Conservation (phyloP, 2,329 filamentous ascomycete species). For the Aspergillus sp. region DNA sequence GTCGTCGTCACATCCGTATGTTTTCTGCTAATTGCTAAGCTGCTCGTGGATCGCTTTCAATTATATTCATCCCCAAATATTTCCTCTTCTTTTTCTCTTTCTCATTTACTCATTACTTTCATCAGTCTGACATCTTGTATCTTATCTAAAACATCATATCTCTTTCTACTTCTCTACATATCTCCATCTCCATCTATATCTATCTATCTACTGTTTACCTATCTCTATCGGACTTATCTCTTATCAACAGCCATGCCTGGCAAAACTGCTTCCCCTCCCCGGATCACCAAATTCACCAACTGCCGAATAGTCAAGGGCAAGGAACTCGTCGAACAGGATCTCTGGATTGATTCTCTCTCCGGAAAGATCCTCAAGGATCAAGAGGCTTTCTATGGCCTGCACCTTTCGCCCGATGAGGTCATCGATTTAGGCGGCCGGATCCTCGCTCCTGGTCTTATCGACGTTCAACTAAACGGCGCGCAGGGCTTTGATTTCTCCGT, state of each 20-base stretch:
- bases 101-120: no score
- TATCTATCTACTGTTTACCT: no score
- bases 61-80: no score
- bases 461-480: conserved; percentile 86
- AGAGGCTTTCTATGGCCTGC: conserved; percentile 49
- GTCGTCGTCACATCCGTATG: no score
- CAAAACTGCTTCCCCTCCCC: conserved; percentile 29
- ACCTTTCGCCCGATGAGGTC: conserved; percentile 60
- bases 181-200: no score
- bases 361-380: conserved; percentile 76
- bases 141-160: no score
- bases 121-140: no score
- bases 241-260: conserved; percentile 25
- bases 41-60: no score
- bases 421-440: conserved; percentile 81
- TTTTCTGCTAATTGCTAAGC: no score
- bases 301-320: conserved; percentile 70
- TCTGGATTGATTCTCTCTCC: conserved; percentile 80
- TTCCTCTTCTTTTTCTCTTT: no score
- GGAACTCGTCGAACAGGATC: conserved; percentile 66
- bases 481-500: conserved; percentile 91
- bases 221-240: no score
- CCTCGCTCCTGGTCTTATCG: conserved; percentile 79
- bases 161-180: no score
- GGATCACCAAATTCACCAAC: conserved; percentile 84